Evolutionary conservation across 2,329 filamentous ascomycete species (phyloP).

Genomic region (Ceratocystis huliohia): DNA sequence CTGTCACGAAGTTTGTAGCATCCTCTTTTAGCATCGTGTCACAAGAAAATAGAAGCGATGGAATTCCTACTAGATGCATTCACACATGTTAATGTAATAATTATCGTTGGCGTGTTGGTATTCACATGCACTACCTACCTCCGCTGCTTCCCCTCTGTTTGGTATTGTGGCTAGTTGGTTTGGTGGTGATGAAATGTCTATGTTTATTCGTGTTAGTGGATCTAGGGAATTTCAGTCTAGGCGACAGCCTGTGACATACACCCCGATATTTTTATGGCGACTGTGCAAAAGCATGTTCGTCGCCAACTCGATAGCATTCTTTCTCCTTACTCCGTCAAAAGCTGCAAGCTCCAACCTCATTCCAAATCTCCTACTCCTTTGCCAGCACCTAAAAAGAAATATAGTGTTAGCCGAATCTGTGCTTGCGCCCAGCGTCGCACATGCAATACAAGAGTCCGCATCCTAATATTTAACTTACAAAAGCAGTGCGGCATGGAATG

Average conservation of each 20-base stretch:
- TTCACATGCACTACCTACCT: too few relatives aligned
- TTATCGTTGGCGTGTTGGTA: background rate
- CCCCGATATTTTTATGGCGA: background rate
- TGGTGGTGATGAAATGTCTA: background rate
- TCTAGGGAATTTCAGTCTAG: background rate
- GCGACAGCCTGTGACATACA: constrained; percentile 7
- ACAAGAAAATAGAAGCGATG: background rate
- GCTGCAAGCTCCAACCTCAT: background rate
- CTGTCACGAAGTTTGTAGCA: background rate
- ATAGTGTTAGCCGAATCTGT: background rate
- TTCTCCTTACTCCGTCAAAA: background rate
- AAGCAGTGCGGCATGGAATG: constrained; percentile 66
- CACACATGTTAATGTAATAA: background rate
- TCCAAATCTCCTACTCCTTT: background rate
- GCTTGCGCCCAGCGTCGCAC: background rate
- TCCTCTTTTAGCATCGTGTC: background rate
- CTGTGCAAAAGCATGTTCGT: background rate
- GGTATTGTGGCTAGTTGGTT: too few relatives aligned
- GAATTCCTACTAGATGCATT: background rate
- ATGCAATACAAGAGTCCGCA: background rate
- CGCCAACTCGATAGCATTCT: background rate
- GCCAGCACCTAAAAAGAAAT: constrained; percentile 15
- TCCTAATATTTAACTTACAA: constrained; percentile 44
- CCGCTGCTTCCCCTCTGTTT: too few relatives aligned
- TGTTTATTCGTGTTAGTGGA: background rate